Base-by-base conservation (phyloP, 768 basidiomycete species). In the Pleurotus ostreatus region DNA sequence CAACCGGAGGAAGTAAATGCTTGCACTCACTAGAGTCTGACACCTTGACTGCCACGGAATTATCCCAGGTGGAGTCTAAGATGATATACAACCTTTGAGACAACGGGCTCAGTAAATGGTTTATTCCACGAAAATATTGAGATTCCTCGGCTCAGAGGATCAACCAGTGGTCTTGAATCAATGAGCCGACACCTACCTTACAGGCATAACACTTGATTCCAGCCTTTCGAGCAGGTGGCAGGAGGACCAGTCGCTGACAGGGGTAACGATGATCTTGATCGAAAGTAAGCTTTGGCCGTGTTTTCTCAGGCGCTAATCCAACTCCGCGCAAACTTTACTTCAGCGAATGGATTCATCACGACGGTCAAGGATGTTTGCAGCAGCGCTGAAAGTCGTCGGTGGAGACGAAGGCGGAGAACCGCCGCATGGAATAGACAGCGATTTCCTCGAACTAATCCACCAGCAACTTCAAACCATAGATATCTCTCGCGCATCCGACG, bases 1-100 rank as follows among this genome's bases (percentile, higher is more conserved):
- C 51, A 30, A 52, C 23, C 38, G 34, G 38, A 47, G 51, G 39
- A 52, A 18, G 48, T 49, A 49, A 44, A 22, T n/a, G 23, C 46
- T 47, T 47, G 23, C 22, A 23, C 20, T 20, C 39, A 30, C 20
- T 37, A 22, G 34, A 38, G 20, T 18, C 12, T 15, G 26, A 15
- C 48, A 49, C 11, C 48, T 49, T 49, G 48, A 5, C 26, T 30
- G n/a, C 48, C 30, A 34, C 38, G 39, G 51, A 30, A 40, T 37
- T 30, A 52, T 23, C 26, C 46, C 18, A n/a, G 20, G 22, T 44
- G 30, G 30, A 34, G 30, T 34, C 30, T 34, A 11, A 34, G 30
- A 34, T 34, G 30, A 34, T 34, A 34, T 30, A 30, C 8, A 30
- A 30, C 30, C 8, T 8, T 30, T 30, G 26, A 20, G 41, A 43